These are phyloP conservation scores for Sindora glabra DNA, from an alignment of 306 rosid genomes.

Conservation along the genomic window DNA sequence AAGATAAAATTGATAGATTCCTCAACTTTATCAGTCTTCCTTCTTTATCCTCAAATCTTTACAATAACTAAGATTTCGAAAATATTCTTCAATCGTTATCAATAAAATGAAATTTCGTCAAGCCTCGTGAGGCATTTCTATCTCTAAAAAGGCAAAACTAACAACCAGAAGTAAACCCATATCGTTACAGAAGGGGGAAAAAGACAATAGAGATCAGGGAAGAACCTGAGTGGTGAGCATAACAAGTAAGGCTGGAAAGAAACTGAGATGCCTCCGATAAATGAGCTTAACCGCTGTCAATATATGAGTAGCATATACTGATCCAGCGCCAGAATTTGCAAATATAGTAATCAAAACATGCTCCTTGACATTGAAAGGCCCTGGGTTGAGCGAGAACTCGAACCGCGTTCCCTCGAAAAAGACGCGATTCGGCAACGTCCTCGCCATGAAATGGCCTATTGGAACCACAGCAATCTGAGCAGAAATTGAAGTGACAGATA, in stretches of 20 bases:
- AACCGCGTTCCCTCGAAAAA: constrained; percentile 42
- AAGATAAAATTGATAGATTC: no score
- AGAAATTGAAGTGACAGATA: constrained; percentile 48
- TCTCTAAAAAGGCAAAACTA: not conserved
- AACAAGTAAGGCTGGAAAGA: constrained; percentile 59
- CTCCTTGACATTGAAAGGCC: constrained; percentile 80
- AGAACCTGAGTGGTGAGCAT: constrained; percentile 86
- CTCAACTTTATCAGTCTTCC: no score
- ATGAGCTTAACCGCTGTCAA: constrained; percentile 69
- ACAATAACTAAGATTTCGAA: no score
- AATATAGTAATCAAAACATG: constrained; percentile 85
- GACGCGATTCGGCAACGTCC: constrained; percentile 33
- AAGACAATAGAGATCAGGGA: not conserved
- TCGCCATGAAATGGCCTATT: constrained; percentile 74
- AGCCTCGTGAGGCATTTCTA: no score
- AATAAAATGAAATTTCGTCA: not conserved
- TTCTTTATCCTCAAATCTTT: no score
- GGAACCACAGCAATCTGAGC: constrained; percentile 96
- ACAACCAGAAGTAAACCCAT: no score
- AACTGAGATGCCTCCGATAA: constrained; percentile 43
- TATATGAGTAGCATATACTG: constrained; percentile 67
- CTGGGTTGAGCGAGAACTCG: constrained; percentile 68
- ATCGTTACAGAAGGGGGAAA: not conserved
- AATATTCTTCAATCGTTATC: no score
- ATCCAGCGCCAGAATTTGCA: constrained; percentile 72